Base-by-base conservation (phyloP, 495 filamentous ascomycete species). In the Immersiella caudata region DNA sequence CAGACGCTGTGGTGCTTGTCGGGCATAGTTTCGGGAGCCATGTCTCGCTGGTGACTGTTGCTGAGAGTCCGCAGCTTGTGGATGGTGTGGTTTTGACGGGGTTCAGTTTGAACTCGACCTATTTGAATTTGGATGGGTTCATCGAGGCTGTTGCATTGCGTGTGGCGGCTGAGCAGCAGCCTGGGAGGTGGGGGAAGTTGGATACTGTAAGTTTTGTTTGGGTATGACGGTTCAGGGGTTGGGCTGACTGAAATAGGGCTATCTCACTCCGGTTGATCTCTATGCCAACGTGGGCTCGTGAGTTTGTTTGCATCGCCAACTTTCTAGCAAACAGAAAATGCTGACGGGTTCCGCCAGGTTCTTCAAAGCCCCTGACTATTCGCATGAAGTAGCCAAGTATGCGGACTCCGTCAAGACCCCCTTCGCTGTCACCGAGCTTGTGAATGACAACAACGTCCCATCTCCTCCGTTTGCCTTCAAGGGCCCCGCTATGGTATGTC, bases 21-120 rank as follows among this genome's bases (percentile, higher is more conserved):
- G 87, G 87, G n/a, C 84, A 87, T 76, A 81, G 78, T 20, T 85
- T 82, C 66, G 83, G 84, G 64, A 61, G 69, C 60, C 36, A 54
- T 18, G 54, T 69, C 20, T 64, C 68, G 11, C 16, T 59, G 46
- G 63, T 27, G 16, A 67, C 72, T 22, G 66, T 74, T 8, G 67
- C 67, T 18, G 46, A 61, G 11, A 58, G 64, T 27, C 68, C 73
- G 7, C 57, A 65, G 0, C 50, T 77, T n/a, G 73, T 68, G 14
- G 75, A 79, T 59, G 76, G 70, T 11, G 16, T 76, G 5, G 63
- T 78, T 33, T 65, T 79, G 11, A 79, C 75, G 66, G 63, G 69
- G 21, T 64, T 61, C 61, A 69, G 70, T 27, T 67, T 76, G 51
- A 70, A 71, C 60, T 52, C 60, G 21, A 73, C 75, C 20, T 22